These are phyloP conservation scores for Flaveria ramosissima DNA, from an alignment of 129 eudicot species.

Conservation along the genomic window DNA sequence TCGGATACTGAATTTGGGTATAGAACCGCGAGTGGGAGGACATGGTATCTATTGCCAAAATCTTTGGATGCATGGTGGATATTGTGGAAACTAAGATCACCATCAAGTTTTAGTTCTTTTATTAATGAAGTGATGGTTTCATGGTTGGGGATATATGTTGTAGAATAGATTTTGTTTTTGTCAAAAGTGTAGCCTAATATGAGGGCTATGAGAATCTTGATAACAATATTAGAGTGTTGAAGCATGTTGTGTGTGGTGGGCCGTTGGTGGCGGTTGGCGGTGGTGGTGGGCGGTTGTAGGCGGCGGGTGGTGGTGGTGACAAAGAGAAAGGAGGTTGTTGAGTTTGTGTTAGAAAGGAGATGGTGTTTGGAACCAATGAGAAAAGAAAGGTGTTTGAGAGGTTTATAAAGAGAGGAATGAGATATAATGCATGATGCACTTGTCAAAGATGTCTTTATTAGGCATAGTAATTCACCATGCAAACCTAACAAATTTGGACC, in stretches of 20 bases:
- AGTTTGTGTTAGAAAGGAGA: constrained; percentile 24
- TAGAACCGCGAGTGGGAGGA: constrained; percentile 73
- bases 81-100: constrained; percentile 51
- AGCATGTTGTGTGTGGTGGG: constrained; percentile 32
- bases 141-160: constrained; percentile 35
- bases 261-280: not conserved
- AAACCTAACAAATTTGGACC: constrained; percentile 23
- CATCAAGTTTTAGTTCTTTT: constrained; percentile 43
- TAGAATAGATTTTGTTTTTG: constrained; percentile 44
- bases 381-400: constrained; percentile 41
- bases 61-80: constrained; percentile 73
- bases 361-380: constrained; percentile 37
- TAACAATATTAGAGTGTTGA: constrained; percentile 39
- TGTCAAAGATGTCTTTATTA: constrained; percentile 22
- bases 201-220: constrained; percentile 47
- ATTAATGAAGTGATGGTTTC: constrained; percentile 40
- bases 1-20: constrained; percentile 84
- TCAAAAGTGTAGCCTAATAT: constrained; percentile 46
- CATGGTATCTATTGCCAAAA: constrained; percentile 73
- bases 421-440: constrained; percentile 29
- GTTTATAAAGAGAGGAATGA: constrained; percentile 43
- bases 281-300: not conserved
- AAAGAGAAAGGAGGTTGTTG: constrained; percentile 27
- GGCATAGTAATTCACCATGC: constrained; percentile 22
- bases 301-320: constrained; percentile 14